Evolutionary conservation across 192 early-diverging fungal species (phyloP), one percentile per base, ranked within the genome.

Genomic region (Spizellomyces punctatus): DNA sequence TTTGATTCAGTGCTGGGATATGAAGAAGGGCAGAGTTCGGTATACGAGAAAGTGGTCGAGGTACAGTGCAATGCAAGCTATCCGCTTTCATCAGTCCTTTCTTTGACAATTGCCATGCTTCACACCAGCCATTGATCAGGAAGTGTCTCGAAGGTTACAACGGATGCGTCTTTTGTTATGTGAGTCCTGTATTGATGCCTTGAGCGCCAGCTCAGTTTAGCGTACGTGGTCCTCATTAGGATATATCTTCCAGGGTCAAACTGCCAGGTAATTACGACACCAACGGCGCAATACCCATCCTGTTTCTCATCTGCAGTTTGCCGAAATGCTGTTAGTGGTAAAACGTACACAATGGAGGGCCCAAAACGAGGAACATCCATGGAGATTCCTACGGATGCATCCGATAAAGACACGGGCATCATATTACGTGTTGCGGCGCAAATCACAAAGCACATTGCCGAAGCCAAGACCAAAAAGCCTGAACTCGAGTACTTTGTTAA

Each of bases 321-420:
- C 12, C 14, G 17, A 17, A 6, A 61, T 17, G 42, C 3, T 19
- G 36, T 42, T 41, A 65, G 72, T 55, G 82, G 82, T 6, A 84
- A 84, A 65, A 84, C 82, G 8, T 77, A 78, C 59, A 83, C 81
- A 4, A 82, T 83, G 82, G 52, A 74, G 19, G 82, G 82, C 7
- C 68, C 68, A 6, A 59, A 22, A 10, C 21, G 41, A 21, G 65
- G 58, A 22, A 63, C 78, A 7, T 12, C 52, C 12, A 46, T 49
- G 21, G 67, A 78, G 42, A 66, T 71, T 6, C 66, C 74, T 8
- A 16, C 49, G 10, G 75, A 74, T 54, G 63, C 72, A n/a, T 44
- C 49, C 19, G 65, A 75, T 43, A 47, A 65, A 22, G 71, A 74
- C 69, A 58, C 67, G n/a, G 78, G 76, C 47, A 78, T 74, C 41